Conservation (phyloP, 257 asterid genomes). For the Parsonsia alboflavescens region DNA sequence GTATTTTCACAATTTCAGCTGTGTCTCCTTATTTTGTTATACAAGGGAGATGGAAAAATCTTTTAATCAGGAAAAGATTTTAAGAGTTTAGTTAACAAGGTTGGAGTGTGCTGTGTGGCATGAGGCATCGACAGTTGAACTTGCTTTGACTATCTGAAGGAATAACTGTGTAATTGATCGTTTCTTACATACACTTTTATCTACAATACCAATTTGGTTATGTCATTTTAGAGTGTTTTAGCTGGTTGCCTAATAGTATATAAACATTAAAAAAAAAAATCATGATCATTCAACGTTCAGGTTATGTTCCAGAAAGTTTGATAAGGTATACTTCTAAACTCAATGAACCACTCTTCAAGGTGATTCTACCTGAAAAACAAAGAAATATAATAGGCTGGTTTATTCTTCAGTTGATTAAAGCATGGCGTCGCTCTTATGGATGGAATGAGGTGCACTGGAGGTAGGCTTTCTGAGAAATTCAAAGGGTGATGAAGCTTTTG, state of each 20-base stretch:
- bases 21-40: not conserved
- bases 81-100: no score
- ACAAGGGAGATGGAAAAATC: not conserved
- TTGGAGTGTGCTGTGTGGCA: no score
- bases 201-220: no score
- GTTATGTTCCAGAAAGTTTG: not conserved
- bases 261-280: no score
- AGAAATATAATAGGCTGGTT: not conserved
- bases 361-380: not conserved
- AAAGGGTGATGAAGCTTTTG: not conserved
- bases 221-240: no score
- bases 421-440: not conserved
- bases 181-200: no score
- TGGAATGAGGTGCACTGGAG: not conserved
- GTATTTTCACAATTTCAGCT: not conserved
- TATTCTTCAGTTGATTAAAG: not conserved
- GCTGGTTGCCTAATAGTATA: no score
- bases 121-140: no score
- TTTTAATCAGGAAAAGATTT: not conserved
- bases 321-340: not conserved
- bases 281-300: not conserved
- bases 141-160: no score
- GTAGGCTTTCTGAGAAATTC: not conserved
- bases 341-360: not conserved
- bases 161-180: no score